Percentiles rank a stretch among this genome's conserved stretches.
Evolutionary conservation across 2,329 filamentous ascomycete genomes (phyloP).

Genomic region (Thielaviopsis musarum): DNA sequence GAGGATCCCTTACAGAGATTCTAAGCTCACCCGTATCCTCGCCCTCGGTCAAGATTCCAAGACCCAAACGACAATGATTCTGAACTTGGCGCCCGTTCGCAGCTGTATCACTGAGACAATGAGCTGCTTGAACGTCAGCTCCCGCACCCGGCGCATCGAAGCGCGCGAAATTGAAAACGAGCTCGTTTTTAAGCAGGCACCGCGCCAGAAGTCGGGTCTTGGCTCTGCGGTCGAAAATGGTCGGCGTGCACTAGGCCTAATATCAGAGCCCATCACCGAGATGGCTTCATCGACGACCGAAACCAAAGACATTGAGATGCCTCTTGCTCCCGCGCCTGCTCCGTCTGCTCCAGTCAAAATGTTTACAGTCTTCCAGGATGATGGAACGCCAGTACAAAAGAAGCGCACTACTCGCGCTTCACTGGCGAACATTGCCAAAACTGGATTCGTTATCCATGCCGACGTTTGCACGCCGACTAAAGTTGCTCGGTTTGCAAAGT

Average conservation of each 20-base stretch:
- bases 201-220: conserved; percentile 31
- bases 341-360: conserved; percentile 55
- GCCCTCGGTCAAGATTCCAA: conserved; percentile 77
- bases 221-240: conserved; percentile 23
- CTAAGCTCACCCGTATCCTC: conserved; percentile 92
- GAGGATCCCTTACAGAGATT: conserved; percentile 83
- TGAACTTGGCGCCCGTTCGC: conserved; percentile 81
- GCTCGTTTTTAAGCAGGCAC: conserved; percentile 65
- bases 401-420: conserved; percentile 15
- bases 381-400: conserved; percentile 29
- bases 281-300: not conserved
- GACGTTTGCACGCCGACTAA: not conserved
- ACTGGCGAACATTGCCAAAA: conserved; percentile 4
- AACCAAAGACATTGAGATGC: not conserved
- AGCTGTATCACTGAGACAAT: conserved; percentile 89
- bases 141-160: conserved; percentile 89
- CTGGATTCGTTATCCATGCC: not conserved
- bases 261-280: conserved; percentile 22
- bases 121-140: conserved; percentile 87
- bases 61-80: conserved; percentile 88
- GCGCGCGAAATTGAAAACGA: conserved; percentile 93
- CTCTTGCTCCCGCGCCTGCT: conserved; percentile 22
- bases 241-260: conserved; percentile 63
- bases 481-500: not conserved
- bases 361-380: conserved; percentile 78